Conservation (phyloP, 139 green algal genomes). For the Tetradesmus lagerheimii region DNA sequence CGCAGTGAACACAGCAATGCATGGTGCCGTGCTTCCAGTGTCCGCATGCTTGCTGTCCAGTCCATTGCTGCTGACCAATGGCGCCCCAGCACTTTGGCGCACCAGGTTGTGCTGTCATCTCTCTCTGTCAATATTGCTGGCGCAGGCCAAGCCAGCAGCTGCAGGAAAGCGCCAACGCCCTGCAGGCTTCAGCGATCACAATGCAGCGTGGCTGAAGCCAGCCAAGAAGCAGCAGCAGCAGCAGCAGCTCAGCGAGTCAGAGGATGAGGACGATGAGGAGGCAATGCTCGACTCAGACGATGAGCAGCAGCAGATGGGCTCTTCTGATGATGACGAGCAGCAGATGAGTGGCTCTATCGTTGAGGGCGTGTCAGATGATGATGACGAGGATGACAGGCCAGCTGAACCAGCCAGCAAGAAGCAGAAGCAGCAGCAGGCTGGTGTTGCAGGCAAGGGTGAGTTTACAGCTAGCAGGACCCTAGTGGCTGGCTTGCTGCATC, state of each 20-base stretch:
- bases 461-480: neutral
- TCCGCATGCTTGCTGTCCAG: too few species aligned
- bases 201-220: constrained; percentile 24
- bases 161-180: constrained; percentile 16
- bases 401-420: constrained; percentile 38
- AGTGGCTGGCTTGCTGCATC: neutral
- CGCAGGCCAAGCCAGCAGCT: neutral
- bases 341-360: constrained; percentile 1
- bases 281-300: neutral
- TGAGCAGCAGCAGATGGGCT: neutral
- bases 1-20: too few species aligned
- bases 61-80: neutral
- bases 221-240: constrained; percentile 28
- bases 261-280: constrained; percentile 38
- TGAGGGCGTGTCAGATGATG: neutral
- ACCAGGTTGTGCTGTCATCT: neutral
- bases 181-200: constrained; percentile 36
- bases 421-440: constrained; percentile 24
- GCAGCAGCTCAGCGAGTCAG: constrained; percentile 30
- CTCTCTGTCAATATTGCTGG: too few species aligned
- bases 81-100: neutral
- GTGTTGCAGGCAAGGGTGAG: neutral
- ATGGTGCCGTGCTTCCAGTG: too few species aligned
- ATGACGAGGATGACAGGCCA: constrained; percentile 48
- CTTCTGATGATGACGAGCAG: neutral